Conservation (phyloP, 805 yeast species). For the Monosporozyma aerobia region DNA sequence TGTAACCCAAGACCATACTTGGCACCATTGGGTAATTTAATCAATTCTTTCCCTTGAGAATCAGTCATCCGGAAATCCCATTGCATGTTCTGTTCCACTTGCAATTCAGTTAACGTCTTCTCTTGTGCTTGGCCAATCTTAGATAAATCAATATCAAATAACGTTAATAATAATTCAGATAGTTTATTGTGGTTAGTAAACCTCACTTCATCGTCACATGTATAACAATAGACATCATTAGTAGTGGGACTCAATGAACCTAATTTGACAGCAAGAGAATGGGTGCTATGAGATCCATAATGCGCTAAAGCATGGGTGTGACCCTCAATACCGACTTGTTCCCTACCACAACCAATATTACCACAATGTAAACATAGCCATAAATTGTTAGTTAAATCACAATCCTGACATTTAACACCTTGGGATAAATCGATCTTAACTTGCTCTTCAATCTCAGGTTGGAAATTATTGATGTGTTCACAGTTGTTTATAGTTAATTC, state of each 20-base stretch:
- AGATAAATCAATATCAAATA: slow-evolving; percentile 59
- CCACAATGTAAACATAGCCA: slow-evolving; percentile 96
- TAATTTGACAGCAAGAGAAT: slow-evolving; percentile 79
- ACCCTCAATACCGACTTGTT: slow-evolving; percentile 91
- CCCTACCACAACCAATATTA: slow-evolving; percentile 85
- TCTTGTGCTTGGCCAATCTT: slow-evolving; percentile 56
- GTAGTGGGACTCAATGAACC: slow-evolving; percentile 78
- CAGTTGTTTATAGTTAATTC: slow-evolving; percentile 80
- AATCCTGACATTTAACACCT: slow-evolving; percentile 37
- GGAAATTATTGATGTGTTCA: slow-evolving; percentile 54
- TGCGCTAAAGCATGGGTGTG: slow-evolving; percentile 84
- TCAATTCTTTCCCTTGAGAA: slow-evolving; percentile 53
- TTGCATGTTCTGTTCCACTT: slow-evolving; percentile 82
- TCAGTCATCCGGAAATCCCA: slow-evolving; percentile 87
- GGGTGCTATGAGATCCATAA: slow-evolving; percentile 42
- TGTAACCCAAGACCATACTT: slow-evolving; percentile 71
- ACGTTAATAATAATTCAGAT: slow-evolving; percentile 32
- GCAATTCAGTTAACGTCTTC: slow-evolving; percentile 78
- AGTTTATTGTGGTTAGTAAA: slow-evolving; percentile 42
- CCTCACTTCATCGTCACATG: slow-evolving; percentile 79
- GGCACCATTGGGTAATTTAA: slow-evolving; percentile 36
- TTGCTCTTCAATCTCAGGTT: neutral
- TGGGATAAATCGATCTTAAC: neutral
- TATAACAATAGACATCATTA: slow-evolving; percentile 77
- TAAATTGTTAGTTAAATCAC: slow-evolving; percentile 65